Percentiles rank a stretch among this genome's conserved stretches.
phyloP scores from a whole-genome alignment of 768 basidiomycete species.

The Albatrellus ellisii region DNA sequence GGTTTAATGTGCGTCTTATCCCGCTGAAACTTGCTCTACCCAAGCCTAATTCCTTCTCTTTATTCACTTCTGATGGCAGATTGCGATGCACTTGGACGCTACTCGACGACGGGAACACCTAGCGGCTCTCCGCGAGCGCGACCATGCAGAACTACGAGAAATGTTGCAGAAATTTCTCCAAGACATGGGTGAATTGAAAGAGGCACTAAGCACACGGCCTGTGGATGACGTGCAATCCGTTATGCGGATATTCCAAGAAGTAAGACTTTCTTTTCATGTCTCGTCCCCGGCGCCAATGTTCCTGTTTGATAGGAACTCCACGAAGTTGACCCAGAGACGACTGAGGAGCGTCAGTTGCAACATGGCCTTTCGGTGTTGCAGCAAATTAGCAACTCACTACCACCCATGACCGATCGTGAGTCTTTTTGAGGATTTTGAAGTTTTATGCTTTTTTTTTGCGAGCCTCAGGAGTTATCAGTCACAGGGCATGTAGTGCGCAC shows the following conservation, averaged over 20 bases:
- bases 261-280: background rate
- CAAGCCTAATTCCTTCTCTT: background rate
- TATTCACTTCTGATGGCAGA: background rate
- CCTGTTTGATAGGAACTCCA: conserved; percentile 4
- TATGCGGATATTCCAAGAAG: conserved; percentile 11
- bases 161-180: conserved; percentile 8
- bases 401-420: conserved; percentile 11
- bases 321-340: conserved; percentile 4
- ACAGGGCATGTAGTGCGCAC: conserved; percentile 21
- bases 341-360: conserved; percentile 8
- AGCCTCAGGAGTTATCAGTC: background rate
- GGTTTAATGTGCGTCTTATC: conserved; percentile 7
- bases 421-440: background rate
- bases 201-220: conserved; percentile 1
- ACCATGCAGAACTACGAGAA: conserved; percentile 9
- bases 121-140: conserved; percentile 10
- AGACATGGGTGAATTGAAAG: conserved; percentile 2
- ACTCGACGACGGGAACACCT: conserved; percentile 4
- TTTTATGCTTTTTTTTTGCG: background rate
- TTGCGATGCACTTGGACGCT: conserved; percentile 7
- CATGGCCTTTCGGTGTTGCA: conserved; percentile 10
- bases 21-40: too few relatives aligned
- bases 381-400: conserved; percentile 6
- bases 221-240: conserved; percentile 6
- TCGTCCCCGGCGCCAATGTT: background rate